phyloP scores from a whole-genome alignment of 192 early-diverging fungal genomes.

The Umbelopsis sp. region DNA sequence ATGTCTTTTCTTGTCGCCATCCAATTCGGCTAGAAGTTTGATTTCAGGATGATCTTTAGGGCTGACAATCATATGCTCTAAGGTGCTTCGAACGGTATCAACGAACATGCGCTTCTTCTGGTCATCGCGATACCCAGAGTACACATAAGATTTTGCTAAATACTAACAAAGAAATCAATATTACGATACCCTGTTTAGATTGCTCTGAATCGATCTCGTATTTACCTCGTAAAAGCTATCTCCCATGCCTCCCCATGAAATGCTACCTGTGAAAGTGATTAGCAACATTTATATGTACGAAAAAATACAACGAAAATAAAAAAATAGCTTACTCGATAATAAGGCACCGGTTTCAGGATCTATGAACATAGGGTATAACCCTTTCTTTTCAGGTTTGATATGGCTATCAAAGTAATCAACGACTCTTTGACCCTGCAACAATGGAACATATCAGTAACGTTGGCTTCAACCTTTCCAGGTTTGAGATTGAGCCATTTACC shows the following conservation, averaged over 20 bases:
- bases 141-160: constrained; percentile 57
- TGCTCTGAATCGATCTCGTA: background rate
- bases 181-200: background rate
- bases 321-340: constrained; percentile 14
- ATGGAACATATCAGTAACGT: background rate
- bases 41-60: constrained; percentile 9
- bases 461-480: background rate
- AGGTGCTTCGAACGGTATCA: constrained; percentile 18
- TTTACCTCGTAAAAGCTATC: constrained; percentile 66
- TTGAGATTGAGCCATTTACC: constrained; percentile 32
- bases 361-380: constrained; percentile 62
- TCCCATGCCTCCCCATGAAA: constrained; percentile 50
- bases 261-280: constrained; percentile 22
- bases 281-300: background rate
- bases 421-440: constrained; percentile 52
- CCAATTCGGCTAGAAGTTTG: constrained; percentile 16
- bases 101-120: constrained; percentile 39
- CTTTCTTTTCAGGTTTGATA: constrained; percentile 41
- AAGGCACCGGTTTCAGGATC: constrained; percentile 37
- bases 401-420: constrained; percentile 53
- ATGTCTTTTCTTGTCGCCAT: background rate
- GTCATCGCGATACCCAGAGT: constrained; percentile 37
- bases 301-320: background rate
- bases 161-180: constrained; percentile 39
- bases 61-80: constrained; percentile 25